Conservation (phyloP, 345 rosid species). For the Angophora floribunda region DNA sequence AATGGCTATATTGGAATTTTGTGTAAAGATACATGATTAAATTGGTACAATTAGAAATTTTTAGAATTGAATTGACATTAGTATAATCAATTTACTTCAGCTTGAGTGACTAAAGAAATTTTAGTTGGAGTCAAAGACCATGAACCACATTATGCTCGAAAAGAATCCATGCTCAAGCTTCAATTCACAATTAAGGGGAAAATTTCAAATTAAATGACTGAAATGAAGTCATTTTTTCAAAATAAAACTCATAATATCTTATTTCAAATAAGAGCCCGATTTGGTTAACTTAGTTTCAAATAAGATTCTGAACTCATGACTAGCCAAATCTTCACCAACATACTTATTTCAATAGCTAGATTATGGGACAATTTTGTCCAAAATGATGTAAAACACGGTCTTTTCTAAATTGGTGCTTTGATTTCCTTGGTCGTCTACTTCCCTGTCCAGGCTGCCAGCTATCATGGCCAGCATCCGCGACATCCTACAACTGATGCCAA, state of each 20-base stretch:
- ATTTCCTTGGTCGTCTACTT: conserved; percentile 33
- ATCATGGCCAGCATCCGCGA: conserved; percentile 21
- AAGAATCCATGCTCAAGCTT: neutral
- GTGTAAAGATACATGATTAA: neutral
- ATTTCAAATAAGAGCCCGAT: neutral
- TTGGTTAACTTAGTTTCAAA: neutral
- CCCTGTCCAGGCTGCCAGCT: conserved; percentile 25
- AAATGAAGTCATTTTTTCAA: neutral
- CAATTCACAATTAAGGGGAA: neutral
- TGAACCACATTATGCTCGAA: too few relatives aligned
- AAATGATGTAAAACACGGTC: neutral
- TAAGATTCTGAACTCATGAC: neutral
- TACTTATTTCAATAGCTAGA: neutral
- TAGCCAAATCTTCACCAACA: rapidly evolving
- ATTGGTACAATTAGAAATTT: neutral
- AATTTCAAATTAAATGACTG: neutral
- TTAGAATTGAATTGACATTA: neutral
- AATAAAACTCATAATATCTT: neutral
- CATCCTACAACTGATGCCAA: conserved; percentile 27
- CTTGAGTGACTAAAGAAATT: neutral
- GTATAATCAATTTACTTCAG: neutral
- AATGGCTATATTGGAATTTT: neutral
- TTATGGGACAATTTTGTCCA: neutral
- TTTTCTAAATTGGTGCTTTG: neutral
- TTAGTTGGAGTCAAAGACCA: neutral